phyloP scores from a whole-genome alignment of 2,329 filamentous ascomycete genomes.

The Sporothrix humicola region DNA sequence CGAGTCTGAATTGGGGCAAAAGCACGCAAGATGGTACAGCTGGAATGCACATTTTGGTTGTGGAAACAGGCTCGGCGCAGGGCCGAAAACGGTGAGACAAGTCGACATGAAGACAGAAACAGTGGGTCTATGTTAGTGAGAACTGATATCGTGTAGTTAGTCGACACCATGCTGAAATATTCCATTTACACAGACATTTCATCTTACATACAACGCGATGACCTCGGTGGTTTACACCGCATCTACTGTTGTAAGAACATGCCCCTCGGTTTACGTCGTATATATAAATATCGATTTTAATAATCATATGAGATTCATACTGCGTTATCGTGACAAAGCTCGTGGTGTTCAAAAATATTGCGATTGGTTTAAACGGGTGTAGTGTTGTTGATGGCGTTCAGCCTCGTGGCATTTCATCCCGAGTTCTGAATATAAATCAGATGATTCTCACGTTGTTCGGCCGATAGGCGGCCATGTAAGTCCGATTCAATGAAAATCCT shows the following conservation, averaged over 20 bases:
- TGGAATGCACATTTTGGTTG: background rate
- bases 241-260: too few species aligned
- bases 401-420: slow-evolving; percentile 11
- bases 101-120: background rate
- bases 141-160: background rate
- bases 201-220: background rate
- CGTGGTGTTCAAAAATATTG: too few species aligned
- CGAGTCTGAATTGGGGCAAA: background rate
- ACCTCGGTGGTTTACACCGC: too few species aligned
- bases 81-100: slow-evolving; percentile 28
- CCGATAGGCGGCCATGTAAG: background rate
- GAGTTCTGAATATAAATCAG: background rate
- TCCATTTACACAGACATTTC: background rate
- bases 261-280: too few species aligned
- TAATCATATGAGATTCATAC: too few species aligned
- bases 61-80: background rate
- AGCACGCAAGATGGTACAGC: background rate
- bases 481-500: too few species aligned
- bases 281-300: too few species aligned
- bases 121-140: background rate
- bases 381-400: background rate
- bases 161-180: background rate
- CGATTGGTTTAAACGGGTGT: background rate
- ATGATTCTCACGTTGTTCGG: background rate
- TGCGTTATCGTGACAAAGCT: too few species aligned